Evolutionary conservation across 2,329 filamentous ascomycete species (phyloP), one percentile per base, ranked within the genome.

Genomic region (Paecilomyces sp.): DNA sequence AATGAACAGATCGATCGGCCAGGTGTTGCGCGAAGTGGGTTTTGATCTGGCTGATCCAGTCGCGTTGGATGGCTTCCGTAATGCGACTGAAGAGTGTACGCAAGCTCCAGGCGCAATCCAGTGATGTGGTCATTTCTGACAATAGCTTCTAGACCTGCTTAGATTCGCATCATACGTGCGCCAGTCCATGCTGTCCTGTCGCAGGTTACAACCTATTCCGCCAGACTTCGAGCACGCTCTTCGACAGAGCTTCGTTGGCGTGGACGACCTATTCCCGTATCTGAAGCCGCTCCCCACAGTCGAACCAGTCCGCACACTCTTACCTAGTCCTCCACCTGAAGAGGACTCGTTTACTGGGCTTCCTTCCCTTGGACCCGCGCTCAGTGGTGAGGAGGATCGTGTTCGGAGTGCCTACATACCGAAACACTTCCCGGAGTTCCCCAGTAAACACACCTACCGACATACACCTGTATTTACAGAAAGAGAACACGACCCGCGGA

Each of bases 391-490:
- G 55, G 71, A 73, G 53, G 77, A 81, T 58, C 76, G 78, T 53
- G 75, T 76, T 54, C 78, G 75, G 55, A 77, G 77, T 64, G 68
- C 74, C 18, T 85, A 85, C 68, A 83, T 87, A 60, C 84, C 85
- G 1, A 74, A 75, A 56, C 83, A 87, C 61, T 85, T 88, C 61
- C 86, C 86, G 1, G 73, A 79, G 24, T 82, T 87, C 50, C 86
- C 86, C 7, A 85, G 85, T 56, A 82, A 80, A 67, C 86, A 88
- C 70, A 86, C 86, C 0, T 89, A 85, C 74, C 81, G 81, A 64
- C 73, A 81, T 28, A 87, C 85, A 1, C 77, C 83, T 0, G 82
- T 87, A 3, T 86, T 80, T 62, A 80, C 82, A 1, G 72, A 81
- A 47, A 80, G 85, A 61, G 84, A 87, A 63, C 81, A 77, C 34